Evolutionary conservation across 2,329 filamentous ascomycete genomes (phyloP).

Genomic region (Microcyclospora tardicrescens): DNA sequence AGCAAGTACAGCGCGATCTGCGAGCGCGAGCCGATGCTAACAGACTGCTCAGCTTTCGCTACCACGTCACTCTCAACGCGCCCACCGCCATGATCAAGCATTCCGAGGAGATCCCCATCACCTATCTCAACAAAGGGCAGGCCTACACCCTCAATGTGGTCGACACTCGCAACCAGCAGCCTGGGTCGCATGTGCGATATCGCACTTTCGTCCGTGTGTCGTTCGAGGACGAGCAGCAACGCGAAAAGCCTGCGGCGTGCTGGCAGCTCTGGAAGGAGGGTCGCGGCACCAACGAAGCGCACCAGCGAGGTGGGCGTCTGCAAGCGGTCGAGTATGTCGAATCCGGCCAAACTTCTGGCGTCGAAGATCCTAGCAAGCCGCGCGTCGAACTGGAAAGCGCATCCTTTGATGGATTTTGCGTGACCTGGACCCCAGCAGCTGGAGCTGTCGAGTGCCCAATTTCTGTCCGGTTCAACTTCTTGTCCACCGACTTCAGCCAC

Average conservation of each 20-base stretch:
- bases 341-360: conserved; percentile 41
- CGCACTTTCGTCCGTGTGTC: conserved; percentile 89
- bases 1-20: conserved; percentile 25
- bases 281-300: conserved; percentile 85
- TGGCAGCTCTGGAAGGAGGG: conserved; percentile 97
- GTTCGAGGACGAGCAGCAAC: conserved; percentile 91
- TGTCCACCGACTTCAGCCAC: conserved; percentile 97
- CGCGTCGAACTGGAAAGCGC: conserved; percentile 42
- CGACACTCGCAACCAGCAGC: conserved; percentile 56
- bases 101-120: conserved; percentile 83
- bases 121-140: conserved; percentile 95
- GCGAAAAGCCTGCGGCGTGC: conserved; percentile 66
- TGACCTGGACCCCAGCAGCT: conserved; percentile 61
- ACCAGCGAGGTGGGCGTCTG: conserved; percentile 80
- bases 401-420: conserved; percentile 88
- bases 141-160: conserved; percentile 77
- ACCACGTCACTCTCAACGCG: conserved; percentile 78
- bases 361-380: conserved; percentile 35
- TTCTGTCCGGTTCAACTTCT: conserved; percentile 91
- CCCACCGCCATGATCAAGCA: conserved; percentile 94
- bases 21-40: background rate
- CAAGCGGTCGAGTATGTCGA: conserved; percentile 93
- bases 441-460: conserved; percentile 69
- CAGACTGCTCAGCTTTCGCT: conserved; percentile 55
- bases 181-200: conserved; percentile 54